These are phyloP conservation scores for Suhomyces yuchorum DNA, from an alignment of 1,139 yeast species.

Conservation along the genomic window DNA sequence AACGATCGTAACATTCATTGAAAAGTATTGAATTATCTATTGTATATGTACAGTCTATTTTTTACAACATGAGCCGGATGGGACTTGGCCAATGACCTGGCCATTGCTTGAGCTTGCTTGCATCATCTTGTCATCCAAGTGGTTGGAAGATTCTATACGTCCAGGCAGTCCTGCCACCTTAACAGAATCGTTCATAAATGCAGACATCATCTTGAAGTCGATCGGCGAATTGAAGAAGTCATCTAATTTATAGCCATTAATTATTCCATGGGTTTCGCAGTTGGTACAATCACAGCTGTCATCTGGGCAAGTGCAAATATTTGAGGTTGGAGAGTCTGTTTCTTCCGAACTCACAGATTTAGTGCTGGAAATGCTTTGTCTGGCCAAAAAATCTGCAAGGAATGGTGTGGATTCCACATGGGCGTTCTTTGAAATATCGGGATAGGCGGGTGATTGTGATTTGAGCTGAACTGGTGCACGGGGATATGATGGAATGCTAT, in stretches of 20 bases:
- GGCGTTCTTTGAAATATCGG: not conserved
- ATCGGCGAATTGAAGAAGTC: slow-evolving; percentile 27
- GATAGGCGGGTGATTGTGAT: slow-evolving; percentile 2
- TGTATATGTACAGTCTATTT: slow-evolving; percentile 1
- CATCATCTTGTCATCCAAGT: not conserved
- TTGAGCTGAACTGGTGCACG: slow-evolving; percentile 2
- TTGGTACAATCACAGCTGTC: slow-evolving; percentile 53
- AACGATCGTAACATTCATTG: not conserved
- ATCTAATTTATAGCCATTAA: slow-evolving; percentile 50
- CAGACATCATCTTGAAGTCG: slow-evolving; percentile 8
- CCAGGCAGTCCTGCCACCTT: slow-evolving; percentile 9
- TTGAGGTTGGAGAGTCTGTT: slow-evolving; percentile 17
- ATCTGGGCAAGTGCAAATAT: slow-evolving; percentile 46
- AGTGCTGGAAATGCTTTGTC: slow-evolving; percentile 5
- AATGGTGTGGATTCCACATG: slow-evolving; percentile 2
- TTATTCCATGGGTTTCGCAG: slow-evolving; percentile 58
- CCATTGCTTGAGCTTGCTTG: slow-evolving; percentile 1
- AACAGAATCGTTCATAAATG: slow-evolving; percentile 5
- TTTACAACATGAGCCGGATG: slow-evolving; percentile 4
- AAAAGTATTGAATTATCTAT: not conserved
- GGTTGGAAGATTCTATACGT: not conserved
- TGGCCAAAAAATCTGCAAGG: slow-evolving; percentile 9
- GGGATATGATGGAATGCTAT: slow-evolving; percentile 3
- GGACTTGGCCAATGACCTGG: not conserved
- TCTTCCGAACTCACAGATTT: slow-evolving; percentile 14